Evolutionary conservation across 352 stramenopile genomes (phyloP), one percentile per base, ranked within the genome.

Genomic region (Pythium rhizo-oryzae): DNA sequence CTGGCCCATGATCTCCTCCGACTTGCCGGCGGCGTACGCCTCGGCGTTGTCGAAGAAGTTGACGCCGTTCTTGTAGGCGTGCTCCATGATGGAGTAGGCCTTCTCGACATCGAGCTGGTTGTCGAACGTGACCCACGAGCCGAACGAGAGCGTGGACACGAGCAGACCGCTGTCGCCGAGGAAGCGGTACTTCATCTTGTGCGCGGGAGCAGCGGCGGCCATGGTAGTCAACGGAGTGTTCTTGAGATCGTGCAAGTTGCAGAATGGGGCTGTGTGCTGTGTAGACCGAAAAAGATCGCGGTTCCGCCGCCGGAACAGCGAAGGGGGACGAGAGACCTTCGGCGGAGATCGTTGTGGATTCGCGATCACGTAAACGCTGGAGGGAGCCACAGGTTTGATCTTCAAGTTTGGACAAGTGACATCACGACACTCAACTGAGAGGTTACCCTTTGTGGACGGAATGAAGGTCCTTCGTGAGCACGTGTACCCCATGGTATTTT

Each of bases 41-140:
- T 84, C 80, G 8, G 81, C 81, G 41, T 84, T 91, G 67, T 91
- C 82, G 44, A 89, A 80, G 46, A 91, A 82, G 70, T 87, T 91
- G 60, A 89, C 65, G 41, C 80, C 82, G 0, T 80, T 46, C 71
- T 87, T 80, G 75, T 77, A 86, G 13, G 78, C 78, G 58, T 82
- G 77, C 55, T 77, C 73, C 76, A 86, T 73, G 63, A 86, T 80
- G 46, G 25, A 59, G 70, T 84, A 86, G 30, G 78, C 76, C 69
- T 81, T 82, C 35, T 82, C 76, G 39, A 79, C 71, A 60, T 81
- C 78, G 19, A 84, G 35, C 44, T 86, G 78, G 30, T 37, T 72
- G 57, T 81, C 68, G 47, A 85, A 85, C 4, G 77, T 81, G 28
- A 82, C 75, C 67, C 71, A 82, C 25, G 68, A 80, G 57, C 78